Evolutionary conservation across 2,329 filamentous ascomycete genomes (phyloP), one percentile per base, ranked within the genome.

Genomic region (Botrytis elliptica): DNA sequence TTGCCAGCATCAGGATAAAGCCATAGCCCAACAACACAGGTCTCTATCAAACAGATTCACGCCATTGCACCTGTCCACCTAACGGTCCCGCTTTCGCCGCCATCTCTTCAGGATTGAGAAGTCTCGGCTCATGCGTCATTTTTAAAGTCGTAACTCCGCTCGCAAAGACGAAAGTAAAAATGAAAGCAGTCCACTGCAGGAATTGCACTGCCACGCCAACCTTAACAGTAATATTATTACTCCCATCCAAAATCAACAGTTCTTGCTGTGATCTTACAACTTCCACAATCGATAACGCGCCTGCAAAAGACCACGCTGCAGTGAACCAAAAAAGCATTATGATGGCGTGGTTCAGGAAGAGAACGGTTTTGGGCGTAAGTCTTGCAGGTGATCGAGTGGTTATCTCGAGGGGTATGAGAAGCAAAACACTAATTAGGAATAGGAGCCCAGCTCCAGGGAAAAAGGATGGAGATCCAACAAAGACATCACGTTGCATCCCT

Each of bases 221-320:
- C 2, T 72, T 55, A 16, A 72, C 60, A 9, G 60, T 65, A 12
- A 72, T n/a, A n/a, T 42, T 46, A 1, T 67, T 46, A 38, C 46
- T 55, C 33, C 49, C 44, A 22, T 59, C 38, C 29, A 66, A 57
- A 22, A 36, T 57, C 2, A 71, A 18, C 8, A 71, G 22, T 59
- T 67, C 60, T n/a, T 72, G 70, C 44, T 72, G 49, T 9, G 62
- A 63, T 57, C 36, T 55, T 25, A 72, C 49, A 46, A 67, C 62
- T 29, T 72, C 46, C 10, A n/a, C 25, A 29, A 66, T 62, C 1
- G 59, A 52, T 2, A 72, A 36, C 18, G 46, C 62, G 16, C 33
- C 70, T 9, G 62, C 46, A 16, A 67, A 72, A 3, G 60, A 55
- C 62, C 46, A 67, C 46, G 44, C 62, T 40, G n/a, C 38, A 52